Base-by-base conservation (phyloP, 352 stramenopile species). In the Globisporangium parvum region DNA sequence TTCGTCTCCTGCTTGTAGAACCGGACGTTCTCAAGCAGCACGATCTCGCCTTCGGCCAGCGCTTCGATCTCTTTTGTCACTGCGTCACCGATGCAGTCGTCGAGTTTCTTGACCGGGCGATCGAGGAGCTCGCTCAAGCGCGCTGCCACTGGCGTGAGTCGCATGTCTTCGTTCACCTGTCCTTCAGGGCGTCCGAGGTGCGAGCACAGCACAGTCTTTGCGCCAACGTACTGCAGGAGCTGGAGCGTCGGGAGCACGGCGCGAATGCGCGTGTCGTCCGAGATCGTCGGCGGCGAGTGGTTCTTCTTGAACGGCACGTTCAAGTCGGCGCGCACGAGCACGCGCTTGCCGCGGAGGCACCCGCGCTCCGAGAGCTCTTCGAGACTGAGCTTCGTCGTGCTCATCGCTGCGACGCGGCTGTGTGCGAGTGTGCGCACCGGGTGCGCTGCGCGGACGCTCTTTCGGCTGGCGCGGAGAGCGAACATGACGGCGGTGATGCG, bases 1-100 rank as follows among this genome's bases (percentile, higher is more conserved):
- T 98, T 97, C 52, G 84, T 92, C 76, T 99, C 96, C 69, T 98
- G 88, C 71, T 97, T 95, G 87, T 99, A 98, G 85, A 99, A 99
- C 20, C 96, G 94, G 42, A 97, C 80, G 69, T 97, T 97, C 66
- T 97, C 90, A 20, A 97, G 81, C 52, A 97, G 69, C 40, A 96
- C 59, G 46, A 98, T 91, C 65, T 98, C 91, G 49, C 96, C 96
- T 40, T 98, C 86, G 20, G 84, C 65, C 28, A 97, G 76, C 45
- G 51, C 65, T 18, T 80, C 77, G 31, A 98, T 92, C 42, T 88
- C 81, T 20, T 66, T 69, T 17, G 74, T 70, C 50, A 98, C 95
- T 28, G 93, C 72, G 17, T 96, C 75, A 21, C 96, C 96, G 47
- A 98, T 96, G 71, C 96, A 99, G 77, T 99, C 96, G 59, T 88